Conservation (phyloP, 1,284 basidiomycete genomes). For the Cryptococcus amylolentus region DNA sequence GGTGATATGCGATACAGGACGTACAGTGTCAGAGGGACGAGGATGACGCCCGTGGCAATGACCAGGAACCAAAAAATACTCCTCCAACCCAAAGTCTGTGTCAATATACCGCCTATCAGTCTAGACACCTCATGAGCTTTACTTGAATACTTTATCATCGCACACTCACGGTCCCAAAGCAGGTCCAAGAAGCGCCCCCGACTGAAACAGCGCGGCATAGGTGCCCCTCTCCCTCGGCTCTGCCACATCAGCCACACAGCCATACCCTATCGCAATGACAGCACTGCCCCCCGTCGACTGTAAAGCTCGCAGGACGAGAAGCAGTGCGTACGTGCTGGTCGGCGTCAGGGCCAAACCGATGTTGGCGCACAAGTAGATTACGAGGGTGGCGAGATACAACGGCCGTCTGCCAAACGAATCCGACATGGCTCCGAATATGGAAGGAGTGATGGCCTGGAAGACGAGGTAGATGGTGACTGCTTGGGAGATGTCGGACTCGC, state of each 20-base stretch:
- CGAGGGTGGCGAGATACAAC: constrained; percentile 40
- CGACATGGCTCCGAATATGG: constrained; percentile 40
- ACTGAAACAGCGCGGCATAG: constrained; percentile 39
- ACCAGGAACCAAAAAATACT: constrained; percentile 42
- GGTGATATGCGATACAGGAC: constrained; percentile 1
- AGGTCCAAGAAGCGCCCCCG: constrained; percentile 34
- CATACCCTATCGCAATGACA: constrained; percentile 46
- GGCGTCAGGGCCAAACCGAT: constrained; percentile 45
- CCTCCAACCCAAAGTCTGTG: constrained; percentile 41
- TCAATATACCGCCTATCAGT: constrained; percentile 23
- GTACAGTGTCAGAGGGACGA: constrained; percentile 35
- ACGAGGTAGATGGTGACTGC: constrained; percentile 46
- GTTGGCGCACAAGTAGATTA: constrained; percentile 43
- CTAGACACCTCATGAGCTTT: constrained; percentile 20
- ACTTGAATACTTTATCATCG: constrained; percentile 4
- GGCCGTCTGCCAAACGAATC: constrained; percentile 43
- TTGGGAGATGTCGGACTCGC: constrained; percentile 39
- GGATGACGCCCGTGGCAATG: constrained; percentile 28
- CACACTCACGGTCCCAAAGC: constrained; percentile 17
- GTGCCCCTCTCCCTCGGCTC: constrained; percentile 46
- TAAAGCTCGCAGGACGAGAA: constrained; percentile 43
- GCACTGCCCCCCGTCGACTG: constrained; percentile 46
- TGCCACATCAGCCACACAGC: constrained; percentile 44
- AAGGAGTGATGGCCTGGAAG: constrained; percentile 47
- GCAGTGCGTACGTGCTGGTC: constrained; percentile 38